Evolutionary conservation across 2,329 filamentous ascomycete genomes (phyloP).

Genomic region (Hymenoscyphus fraxineus): DNA sequence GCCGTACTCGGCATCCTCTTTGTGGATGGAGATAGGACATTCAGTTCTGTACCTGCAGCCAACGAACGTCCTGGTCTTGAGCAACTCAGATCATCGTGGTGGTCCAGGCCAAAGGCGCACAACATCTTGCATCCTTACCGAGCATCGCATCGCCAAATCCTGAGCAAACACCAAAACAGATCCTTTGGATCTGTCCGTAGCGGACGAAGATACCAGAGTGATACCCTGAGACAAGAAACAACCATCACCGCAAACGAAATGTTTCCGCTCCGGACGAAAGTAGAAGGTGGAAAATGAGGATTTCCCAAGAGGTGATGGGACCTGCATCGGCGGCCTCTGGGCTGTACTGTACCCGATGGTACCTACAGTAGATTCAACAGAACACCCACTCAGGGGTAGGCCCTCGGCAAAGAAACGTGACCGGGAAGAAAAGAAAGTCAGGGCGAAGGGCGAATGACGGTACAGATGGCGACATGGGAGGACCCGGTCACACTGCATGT

Average conservation of each 20-base stretch:
- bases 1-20: not conserved
- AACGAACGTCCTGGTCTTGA: not conserved
- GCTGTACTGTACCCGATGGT: not conserved
- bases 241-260: slow-evolving; percentile 1
- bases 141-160: not conserved
- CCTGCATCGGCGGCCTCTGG: slow-evolving; percentile 10
- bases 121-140: slow-evolving; percentile 1
- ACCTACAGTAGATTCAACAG: no score
- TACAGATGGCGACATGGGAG: not conserved
- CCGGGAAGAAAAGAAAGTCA: slow-evolving; percentile 1
- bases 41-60: not conserved
- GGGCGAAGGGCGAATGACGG: not conserved
- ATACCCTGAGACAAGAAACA: slow-evolving; percentile 7
- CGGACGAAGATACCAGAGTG: not conserved
- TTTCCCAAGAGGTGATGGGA: slow-evolving; percentile 8
- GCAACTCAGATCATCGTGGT: not conserved
- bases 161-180: slow-evolving; percentile 1
- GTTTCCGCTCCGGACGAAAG: slow-evolving; percentile 3
- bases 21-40: not conserved
- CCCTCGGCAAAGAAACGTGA: slow-evolving; percentile 17
- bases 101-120: slow-evolving; percentile 7
- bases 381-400: not conserved
- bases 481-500: not conserved
- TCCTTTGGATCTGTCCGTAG: not conserved
- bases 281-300: slow-evolving; percentile 7